Evolutionary conservation across 192 early-diverging fungal genomes (phyloP), one percentile per base, ranked within the genome.

Genomic region (Coemansia interrupta): DNA sequence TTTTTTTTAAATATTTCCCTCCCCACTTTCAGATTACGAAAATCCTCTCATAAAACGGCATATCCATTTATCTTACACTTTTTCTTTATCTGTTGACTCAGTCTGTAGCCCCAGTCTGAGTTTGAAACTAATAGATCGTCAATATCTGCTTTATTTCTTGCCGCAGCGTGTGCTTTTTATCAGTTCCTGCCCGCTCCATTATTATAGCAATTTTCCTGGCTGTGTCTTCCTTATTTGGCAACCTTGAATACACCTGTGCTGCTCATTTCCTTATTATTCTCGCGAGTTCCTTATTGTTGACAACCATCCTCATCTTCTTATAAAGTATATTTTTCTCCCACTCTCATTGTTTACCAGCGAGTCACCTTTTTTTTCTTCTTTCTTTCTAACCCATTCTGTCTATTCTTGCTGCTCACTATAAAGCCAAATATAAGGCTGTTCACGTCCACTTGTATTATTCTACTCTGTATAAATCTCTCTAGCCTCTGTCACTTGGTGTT

Each of bases 121-220:
- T 49, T 49, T 49, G 26, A 49, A 49, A 49, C 15, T 49, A n/a
- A 29, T 28, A 28, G 23, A 28, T 49, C 18, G 18, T 14, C 23
- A 18, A 32, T 38, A 38, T n/a, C 32, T n/a, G 51, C 10, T n/a
- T 18, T 19, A 9, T 53, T 53, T 53, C 23, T 52, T 52, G 23
- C n/a, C 32, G 10, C 32, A 36, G 32, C 32, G 32, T 36, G 32
- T 8, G 32, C 36, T 28, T 32, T 52, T 52, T 26, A 26, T 11
- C 51, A 20, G 32, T 53, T 53, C 19, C 47, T 29, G 15, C 47
- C 13, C 32, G 39, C 39, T 30, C 12, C 29, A 11, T 20, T 30
- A 32, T 38, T 53, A 30, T 53, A 32, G 22, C 47, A 22, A 26
- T 26, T 49, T 48, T 36, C 32, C 32, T 36, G 32, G 32, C 32